Evolutionary conservation across 805 yeast genomes (phyloP).

Genomic region (Pichia nakasei): DNA sequence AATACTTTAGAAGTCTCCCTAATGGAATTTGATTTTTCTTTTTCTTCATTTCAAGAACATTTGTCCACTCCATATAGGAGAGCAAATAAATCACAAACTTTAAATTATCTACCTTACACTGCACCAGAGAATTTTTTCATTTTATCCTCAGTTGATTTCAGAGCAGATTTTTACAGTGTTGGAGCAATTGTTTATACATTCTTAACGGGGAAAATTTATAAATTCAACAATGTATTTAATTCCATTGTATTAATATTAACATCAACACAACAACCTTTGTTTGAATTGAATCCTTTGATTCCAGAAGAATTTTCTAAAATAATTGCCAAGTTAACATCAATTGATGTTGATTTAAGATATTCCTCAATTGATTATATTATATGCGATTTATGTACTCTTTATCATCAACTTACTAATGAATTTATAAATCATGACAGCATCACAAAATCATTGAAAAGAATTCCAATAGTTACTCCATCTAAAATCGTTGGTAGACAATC

Average conservation of each 20-base stretch:
- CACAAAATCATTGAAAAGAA: not conserved
- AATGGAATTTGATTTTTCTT: constrained; percentile 42
- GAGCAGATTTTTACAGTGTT: constrained; percentile 40
- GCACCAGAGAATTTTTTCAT: constrained; percentile 44
- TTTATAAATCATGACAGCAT: not conserved
- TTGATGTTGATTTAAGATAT: constrained; percentile 33
- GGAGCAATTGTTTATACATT: constrained; percentile 44
- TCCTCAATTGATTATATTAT: constrained; percentile 27
- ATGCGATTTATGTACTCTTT: constrained; percentile 27
- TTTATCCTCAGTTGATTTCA: constrained; percentile 31
- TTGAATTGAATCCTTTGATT: constrained; percentile 24
- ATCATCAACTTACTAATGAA: constrained; percentile 16
- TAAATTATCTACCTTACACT: constrained; percentile 36
- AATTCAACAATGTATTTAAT: constrained; percentile 30
- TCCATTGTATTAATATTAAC: constrained; percentile 33
- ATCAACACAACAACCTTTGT: constrained; percentile 35
- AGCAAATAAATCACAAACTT: constrained; percentile 30
- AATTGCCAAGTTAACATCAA: constrained; percentile 35
- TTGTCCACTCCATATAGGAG: constrained; percentile 34
- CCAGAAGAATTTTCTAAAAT: constrained; percentile 28
- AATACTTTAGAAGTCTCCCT: constrained; percentile 28
- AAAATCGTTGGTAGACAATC: constrained; percentile 23
- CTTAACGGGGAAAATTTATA: constrained; percentile 36
- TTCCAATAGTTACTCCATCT: constrained; percentile 15
- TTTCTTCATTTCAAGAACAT: constrained; percentile 33